phyloP scores from a whole-genome alignment of 228 moss, liverwort and hornwort species.

The Sphagnum magellanicum region DNA sequence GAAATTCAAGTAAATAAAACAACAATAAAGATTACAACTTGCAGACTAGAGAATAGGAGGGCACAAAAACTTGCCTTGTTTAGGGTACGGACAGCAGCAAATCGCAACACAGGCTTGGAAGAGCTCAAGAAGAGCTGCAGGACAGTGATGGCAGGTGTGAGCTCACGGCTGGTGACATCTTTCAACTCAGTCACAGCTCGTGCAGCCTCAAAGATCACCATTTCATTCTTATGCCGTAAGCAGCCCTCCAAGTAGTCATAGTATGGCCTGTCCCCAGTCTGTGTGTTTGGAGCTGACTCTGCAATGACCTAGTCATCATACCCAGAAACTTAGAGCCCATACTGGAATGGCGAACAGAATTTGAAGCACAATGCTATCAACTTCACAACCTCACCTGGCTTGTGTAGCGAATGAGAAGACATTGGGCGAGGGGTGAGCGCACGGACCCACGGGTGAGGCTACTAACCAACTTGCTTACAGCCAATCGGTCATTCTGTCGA shows the following conservation, averaged over 20 bases:
- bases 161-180: constrained; percentile 71
- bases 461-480: constrained; percentile 91
- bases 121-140: constrained; percentile 86
- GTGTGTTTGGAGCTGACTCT: constrained; percentile 66
- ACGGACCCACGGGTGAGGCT: constrained; percentile 77
- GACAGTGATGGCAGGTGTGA: constrained; percentile 86
- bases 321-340: not conserved
- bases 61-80: constrained; percentile 52
- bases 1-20: not conserved
- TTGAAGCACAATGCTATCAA: not conserved
- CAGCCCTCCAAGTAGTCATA: constrained; percentile 83
- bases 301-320: constrained; percentile 52
- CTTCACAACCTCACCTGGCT: constrained; percentile 41
- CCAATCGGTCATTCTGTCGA: constrained; percentile 88
- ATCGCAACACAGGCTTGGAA: constrained; percentile 87
- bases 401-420: constrained; percentile 87
- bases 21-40: not conserved
- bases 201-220: constrained; percentile 96
- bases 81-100: constrained; percentile 88
- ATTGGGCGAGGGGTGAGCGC: constrained; percentile 84
- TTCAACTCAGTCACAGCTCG: constrained; percentile 72
- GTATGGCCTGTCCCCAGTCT: constrained; percentile 77
- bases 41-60: not conserved
- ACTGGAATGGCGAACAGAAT: too few species aligned
- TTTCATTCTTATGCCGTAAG: constrained; percentile 80